Base-by-base conservation (phyloP, 495 filamentous ascomycete genomes). In the Umbilicaria muhlenbergii region DNA sequence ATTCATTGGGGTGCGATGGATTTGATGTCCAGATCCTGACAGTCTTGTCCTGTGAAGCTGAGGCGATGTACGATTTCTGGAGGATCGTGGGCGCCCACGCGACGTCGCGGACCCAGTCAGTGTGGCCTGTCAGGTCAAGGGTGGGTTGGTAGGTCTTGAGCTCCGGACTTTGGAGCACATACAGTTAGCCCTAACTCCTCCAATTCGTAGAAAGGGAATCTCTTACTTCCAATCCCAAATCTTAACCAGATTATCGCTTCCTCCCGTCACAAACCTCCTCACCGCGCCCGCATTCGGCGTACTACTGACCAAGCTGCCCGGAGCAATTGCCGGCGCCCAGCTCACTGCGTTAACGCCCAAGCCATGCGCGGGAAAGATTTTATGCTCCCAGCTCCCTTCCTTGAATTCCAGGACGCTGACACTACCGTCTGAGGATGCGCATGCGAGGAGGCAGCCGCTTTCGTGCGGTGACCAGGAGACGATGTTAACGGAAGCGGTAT, bases 401-500 rank as follows among this genome's bases (percentile, higher is more conserved):
- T 85, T 86, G 70, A 96, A 94, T 62, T 95, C 89, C 41, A 96
- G 75, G 12, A 99, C 87, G 36, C 74, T 81, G 50, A 95, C 86
- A 57, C 81, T 83, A 53, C 92, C 92, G 54, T 99, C 91, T 24
- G 80, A 87, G 28, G 81, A 87, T 24, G 92, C 91, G 64, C 85
- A 94, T 38, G 91, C 91, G 50, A 99, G 80, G 41, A 94, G 75
- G 59, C 89, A 95, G 50, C 91, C 91, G 33, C 77, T 76, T 67
- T 96, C 91, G 62, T 95, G 88, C 1, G 91, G 92, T n/a, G 86
- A 78, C 91, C 88, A 95, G 41, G 86, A 78, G 42, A 99, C 81
- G 60, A 92, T 83, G 68, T 99, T 99, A 43, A 95, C 89, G 40
- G 80, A 86, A 34, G 88, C 88, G 57, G 87, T 87, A 71, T 95